Evolutionary conservation across 2,329 filamentous ascomycete species (phyloP).

Genomic region (Microthyrium microscopicum): DNA sequence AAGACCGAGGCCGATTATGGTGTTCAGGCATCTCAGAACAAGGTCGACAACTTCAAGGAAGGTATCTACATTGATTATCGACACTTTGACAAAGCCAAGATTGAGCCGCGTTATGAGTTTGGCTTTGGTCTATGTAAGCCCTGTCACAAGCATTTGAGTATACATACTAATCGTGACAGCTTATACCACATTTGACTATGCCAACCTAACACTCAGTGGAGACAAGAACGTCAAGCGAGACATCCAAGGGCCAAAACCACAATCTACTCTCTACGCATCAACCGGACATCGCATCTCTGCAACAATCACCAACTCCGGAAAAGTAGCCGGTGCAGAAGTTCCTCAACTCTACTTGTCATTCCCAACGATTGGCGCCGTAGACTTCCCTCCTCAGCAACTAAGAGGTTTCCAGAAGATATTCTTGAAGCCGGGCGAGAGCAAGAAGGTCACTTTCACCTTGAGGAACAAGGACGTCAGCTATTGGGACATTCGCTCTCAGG

Average conservation of each 20-base stretch:
- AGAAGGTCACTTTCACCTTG: slow-evolving; percentile 6
- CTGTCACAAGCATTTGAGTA: not conserved
- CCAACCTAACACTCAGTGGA: slow-evolving; percentile 12
- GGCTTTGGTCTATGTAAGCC: slow-evolving; percentile 25
- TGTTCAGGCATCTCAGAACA: slow-evolving; percentile 12
- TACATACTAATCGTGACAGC: slow-evolving; percentile 11
- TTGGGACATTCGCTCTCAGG: slow-evolving; percentile 9
- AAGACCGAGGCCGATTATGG: slow-evolving; percentile 19
- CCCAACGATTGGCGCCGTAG: slow-evolving; percentile 13
- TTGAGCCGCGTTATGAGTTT: slow-evolving; percentile 26
- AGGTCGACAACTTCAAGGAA: slow-evolving; percentile 21
- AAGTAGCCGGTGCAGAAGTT: slow-evolving; percentile 20
- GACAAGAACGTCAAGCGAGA: too few species aligned
- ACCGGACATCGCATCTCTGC: slow-evolving; percentile 12
- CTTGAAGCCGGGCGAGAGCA: slow-evolving; percentile 8
- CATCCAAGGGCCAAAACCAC: not conserved
- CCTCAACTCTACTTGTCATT: slow-evolving; percentile 22
- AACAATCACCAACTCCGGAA: slow-evolving; percentile 20
- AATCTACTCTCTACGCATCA: not conserved
- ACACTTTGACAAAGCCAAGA: slow-evolving; percentile 24
- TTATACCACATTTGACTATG: slow-evolving; percentile 28
- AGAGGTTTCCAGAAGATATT: slow-evolving; percentile 10
- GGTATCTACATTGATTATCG: slow-evolving; percentile 30
- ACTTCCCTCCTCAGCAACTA: slow-evolving; percentile 19
- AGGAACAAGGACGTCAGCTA: slow-evolving; percentile 9